A percentile compares a stretch with the other conserved stretches of the same genome.
phyloP scores from a whole-genome alignment of 139 green algal genomes.

The Chlamydomonas incerta region DNA sequence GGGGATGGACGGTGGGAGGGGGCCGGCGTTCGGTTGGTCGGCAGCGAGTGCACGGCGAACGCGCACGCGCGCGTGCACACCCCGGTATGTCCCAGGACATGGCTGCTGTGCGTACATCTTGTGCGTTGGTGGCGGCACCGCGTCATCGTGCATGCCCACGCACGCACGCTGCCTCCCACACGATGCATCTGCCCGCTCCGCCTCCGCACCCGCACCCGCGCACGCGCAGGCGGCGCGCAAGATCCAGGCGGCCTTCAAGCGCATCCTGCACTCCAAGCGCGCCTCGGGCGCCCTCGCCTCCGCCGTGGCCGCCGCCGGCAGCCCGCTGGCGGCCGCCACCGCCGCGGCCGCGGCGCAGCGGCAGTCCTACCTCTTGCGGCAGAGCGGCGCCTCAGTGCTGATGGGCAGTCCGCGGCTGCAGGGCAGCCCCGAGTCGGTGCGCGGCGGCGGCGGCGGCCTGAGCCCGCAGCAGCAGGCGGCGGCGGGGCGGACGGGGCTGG shows the following conservation, averaged over 20 bases:
- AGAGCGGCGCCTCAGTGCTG: slow-evolving; percentile 36
- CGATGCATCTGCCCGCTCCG: no score
- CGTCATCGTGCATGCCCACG: no score
- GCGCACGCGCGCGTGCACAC: no score
- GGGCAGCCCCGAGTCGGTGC: background rate
- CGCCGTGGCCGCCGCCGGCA: background rate
- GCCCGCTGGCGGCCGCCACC: background rate
- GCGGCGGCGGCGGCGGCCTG: background rate
- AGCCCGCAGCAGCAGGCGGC: slow-evolving; percentile 3
- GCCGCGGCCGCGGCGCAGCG: no score
- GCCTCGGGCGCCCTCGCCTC: background rate
- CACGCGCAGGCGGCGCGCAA: slow-evolving; percentile 34
- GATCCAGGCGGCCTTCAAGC: slow-evolving; percentile 41
- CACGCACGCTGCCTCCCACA: no score
- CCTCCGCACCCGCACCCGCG: no score
- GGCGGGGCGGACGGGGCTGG: background rate
- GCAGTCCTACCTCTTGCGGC: background rate
- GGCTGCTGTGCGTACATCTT: no score
- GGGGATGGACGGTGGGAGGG: no score
- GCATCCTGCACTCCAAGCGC: background rate
- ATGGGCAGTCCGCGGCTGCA: slow-evolving; percentile 31
- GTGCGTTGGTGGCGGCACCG: no score
- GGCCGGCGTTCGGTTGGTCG: no score
- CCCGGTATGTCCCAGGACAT: no score
- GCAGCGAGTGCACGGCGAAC: no score